Evolutionary conservation across 345 rosid genomes (phyloP).

Genomic region (Noccaea caerulescens): DNA sequence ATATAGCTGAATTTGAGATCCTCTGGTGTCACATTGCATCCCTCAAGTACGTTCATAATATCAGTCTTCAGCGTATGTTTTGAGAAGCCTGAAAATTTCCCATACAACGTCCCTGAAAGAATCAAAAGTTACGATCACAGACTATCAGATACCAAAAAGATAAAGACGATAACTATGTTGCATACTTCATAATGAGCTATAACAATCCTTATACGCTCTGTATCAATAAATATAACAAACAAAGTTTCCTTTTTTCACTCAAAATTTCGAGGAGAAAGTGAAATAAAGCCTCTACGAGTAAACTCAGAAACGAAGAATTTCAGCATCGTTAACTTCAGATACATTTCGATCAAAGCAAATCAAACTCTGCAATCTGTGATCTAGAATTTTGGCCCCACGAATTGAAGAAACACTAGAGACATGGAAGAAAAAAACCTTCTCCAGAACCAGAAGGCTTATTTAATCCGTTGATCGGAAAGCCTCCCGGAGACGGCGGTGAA

Average conservation of each 20-base stretch:
- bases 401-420: neutral
- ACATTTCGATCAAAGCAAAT: neutral
- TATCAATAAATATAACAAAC: neutral
- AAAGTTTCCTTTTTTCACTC: neutral
- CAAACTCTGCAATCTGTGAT: constrained; percentile 24
- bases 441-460: constrained; percentile 33
- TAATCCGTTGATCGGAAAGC: constrained; percentile 43
- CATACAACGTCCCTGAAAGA: constrained; percentile 52
- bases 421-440: constrained; percentile 30
- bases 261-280: too few relatives aligned
- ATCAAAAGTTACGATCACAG: neutral
- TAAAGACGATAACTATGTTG: neutral
- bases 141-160: neutral
- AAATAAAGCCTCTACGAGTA: neutral
- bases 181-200: constrained; percentile 4
- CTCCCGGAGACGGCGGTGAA: constrained; percentile 42
- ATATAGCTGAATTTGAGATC: constrained; percentile 65
- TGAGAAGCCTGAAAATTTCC: constrained; percentile 52
- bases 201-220: constrained; percentile 7
- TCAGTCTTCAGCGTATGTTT: constrained; percentile 66
- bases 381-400: neutral
- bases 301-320: constrained; percentile 23
- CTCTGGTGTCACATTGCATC: constrained; percentile 53
- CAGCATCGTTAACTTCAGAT: constrained; percentile 1
- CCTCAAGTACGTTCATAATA: constrained; percentile 63